Base-by-base conservation (phyloP, 768 basidiomycete genomes). In the Xanthoconium purpureum region DNA sequence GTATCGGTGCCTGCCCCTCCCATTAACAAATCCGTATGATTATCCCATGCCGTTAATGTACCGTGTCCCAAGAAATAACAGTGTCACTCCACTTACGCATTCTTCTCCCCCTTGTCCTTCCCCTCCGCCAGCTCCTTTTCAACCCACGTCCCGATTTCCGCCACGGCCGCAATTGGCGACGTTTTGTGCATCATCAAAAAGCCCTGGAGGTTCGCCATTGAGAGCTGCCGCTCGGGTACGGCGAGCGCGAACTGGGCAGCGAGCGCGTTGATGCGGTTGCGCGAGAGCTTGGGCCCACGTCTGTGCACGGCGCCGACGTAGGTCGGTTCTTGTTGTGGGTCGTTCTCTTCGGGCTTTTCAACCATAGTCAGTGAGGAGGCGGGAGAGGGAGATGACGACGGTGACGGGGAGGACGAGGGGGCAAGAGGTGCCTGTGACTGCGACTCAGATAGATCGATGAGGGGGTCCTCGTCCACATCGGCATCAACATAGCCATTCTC, bases 111-210 rank as follows among this genome's bases (percentile, higher is more conserved):
- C 18, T 50, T 14, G 11, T 12, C 30, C 35, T 32, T 37, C n/a
- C n/a, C 38, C 43, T 24, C 24, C 42, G 30, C n/a, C 47, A 63
- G 17, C 57, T 83, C 79, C 61, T 75, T 75, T 55, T 78, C 76
- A 11, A 85, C 75, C 82, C 85, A 88, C 10, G 55, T 69, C 11
- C 62, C 64, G 7, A 77, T 68, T 3, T 76, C 74, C 24, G 69
- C 67, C 14, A 84, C 78, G 9, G 88, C 88, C 14, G 78, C 79
- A 57, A 73, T 67, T 0, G 89, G 87, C 5, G 78, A 70, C 7
- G 73, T 75, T 69, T 90, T 89, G 74, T 86, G 81, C 18, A 73
- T 70, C 85, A 92, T 88, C 57, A 91, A 68, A 66, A 83, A 89
- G 5, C 85, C 82, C 53, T 79, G 79, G 0, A 81, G 66, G 24